A percentile compares a stretch with the other conserved stretches of the same genome.
Evolutionary conservation across 208 protist genomes (phyloP).

Genomic region (Trypanosoma conorhini): DNA sequence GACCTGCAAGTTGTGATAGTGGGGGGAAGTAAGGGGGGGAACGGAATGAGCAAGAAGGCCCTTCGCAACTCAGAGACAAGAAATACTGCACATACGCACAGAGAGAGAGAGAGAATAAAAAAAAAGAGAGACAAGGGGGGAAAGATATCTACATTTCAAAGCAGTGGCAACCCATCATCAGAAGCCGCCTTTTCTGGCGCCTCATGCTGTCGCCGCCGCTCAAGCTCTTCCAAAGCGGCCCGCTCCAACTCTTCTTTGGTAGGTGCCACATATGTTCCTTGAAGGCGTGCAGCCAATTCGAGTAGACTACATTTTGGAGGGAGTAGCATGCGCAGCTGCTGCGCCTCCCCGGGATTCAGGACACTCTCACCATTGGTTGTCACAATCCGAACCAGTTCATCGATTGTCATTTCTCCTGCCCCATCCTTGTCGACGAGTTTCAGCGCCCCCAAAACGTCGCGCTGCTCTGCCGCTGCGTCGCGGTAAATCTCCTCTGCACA

Average conservation of each 20-base stretch:
- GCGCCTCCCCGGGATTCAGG: constrained; percentile 75
- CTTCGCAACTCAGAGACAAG: background rate
- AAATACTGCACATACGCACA: background rate
- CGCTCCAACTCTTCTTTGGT: constrained; percentile 76
- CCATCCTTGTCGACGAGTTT: constrained; percentile 48
- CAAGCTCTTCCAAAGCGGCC: constrained; percentile 40
- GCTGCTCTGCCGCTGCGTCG: constrained; percentile 69
- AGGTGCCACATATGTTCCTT: constrained; percentile 80
- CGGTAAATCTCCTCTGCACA: constrained; percentile 84
- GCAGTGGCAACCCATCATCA: constrained; percentile 25
- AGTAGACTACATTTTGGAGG: constrained; percentile 45
- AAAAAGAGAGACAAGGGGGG: background rate
- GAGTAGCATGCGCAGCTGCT: constrained; percentile 52
- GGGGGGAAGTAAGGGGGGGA: too few relatives aligned
- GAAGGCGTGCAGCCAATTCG: constrained; percentile 80
- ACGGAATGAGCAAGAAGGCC: background rate
- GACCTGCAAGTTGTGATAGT: background rate
- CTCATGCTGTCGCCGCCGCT: constrained; percentile 46
- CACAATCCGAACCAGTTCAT: constrained; percentile 60
- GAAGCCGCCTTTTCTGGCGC: constrained; percentile 35
- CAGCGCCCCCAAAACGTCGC: constrained; percentile 57
- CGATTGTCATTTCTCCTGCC: constrained; percentile 39
- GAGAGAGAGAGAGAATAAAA: background rate
- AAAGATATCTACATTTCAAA: constrained; percentile 25
- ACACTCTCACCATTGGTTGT: constrained; percentile 85